Evolutionary conservation across 768 basidiomycete species (phyloP).

Genomic region (Russula sp.): DNA sequence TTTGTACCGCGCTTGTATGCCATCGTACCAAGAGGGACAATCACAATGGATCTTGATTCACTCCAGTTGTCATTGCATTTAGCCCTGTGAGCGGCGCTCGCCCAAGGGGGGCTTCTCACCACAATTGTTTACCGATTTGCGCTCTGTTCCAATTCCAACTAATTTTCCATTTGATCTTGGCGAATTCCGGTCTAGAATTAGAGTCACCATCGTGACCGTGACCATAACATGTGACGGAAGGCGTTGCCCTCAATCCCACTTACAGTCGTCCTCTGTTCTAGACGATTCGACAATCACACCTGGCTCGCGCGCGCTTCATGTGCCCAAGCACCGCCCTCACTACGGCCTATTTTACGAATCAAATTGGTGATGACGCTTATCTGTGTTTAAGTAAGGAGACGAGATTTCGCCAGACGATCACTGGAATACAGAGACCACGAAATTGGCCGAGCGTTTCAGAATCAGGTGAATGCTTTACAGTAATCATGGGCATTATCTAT

Average conservation of each 20-base stretch:
- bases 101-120: background rate
- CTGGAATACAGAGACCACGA: background rate
- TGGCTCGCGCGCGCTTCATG: background rate
- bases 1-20: background rate
- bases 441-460: background rate
- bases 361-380: background rate
- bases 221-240: constrained; percentile 6
- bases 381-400: background rate
- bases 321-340: background rate
- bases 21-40: background rate
- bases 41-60: constrained; percentile 5
- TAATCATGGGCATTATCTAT: background rate
- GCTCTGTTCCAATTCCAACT: background rate
- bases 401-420: constrained; percentile 3
- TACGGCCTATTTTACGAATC: background rate
- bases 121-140: constrained; percentile 2
- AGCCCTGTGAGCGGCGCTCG: background rate
- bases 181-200: constrained; percentile 13
- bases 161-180: background rate
- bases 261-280: background rate
- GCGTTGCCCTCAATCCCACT: background rate
- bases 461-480: background rate
- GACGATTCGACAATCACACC: constrained; percentile 1
- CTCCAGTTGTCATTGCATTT: background rate
- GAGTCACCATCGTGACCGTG: background rate